phyloP scores from a whole-genome alignment of 495 filamentous ascomycete genomes.

The Cercophora newfieldiana region DNA sequence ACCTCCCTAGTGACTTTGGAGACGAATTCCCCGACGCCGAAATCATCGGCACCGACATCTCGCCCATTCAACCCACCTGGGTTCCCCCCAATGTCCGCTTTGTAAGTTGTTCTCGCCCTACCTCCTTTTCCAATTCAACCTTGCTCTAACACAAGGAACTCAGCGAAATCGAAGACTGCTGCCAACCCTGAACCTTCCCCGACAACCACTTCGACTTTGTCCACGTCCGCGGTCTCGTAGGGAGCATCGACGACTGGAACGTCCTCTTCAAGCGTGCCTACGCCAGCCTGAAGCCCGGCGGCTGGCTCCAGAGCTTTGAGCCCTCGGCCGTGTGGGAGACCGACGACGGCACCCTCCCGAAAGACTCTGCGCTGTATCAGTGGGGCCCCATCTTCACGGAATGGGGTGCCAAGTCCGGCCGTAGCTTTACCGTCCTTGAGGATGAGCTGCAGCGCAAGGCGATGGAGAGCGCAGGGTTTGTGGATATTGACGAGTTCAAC shows the following conservation, averaged over 20 bases:
- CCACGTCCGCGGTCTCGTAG: conserved; percentile 54
- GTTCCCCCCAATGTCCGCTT: conserved; percentile 51
- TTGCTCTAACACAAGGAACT: background rate
- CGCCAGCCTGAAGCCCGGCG: conserved; percentile 27
- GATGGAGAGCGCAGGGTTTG: conserved; percentile 50
- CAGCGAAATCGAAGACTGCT: conserved; percentile 51
- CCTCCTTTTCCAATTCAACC: no score
- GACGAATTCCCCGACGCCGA: conserved; percentile 54
- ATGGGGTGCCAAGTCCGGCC: conserved; percentile 18
- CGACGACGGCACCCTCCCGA: conserved; percentile 23
- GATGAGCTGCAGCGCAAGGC: conserved; percentile 32
- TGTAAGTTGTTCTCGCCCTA: conserved; percentile 23
- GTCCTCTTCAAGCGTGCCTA: conserved; percentile 41
- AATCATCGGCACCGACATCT: conserved; percentile 67
- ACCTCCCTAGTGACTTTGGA: conserved; percentile 31
- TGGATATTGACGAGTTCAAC: conserved; percentile 33
- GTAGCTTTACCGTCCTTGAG: conserved; percentile 23
- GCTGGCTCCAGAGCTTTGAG: conserved; percentile 30
- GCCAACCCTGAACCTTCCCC: conserved; percentile 47
- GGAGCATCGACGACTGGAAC: conserved; percentile 55
- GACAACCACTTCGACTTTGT: conserved; percentile 59
- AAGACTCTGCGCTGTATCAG: conserved; percentile 20
- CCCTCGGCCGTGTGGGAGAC: conserved; percentile 24
- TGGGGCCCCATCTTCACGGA: conserved; percentile 24
- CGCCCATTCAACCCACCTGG: conserved; percentile 55